Evolutionary conservation across 2,329 filamentous ascomycete genomes (phyloP), one percentile per base, ranked within the genome.

Genomic region (Tolypocladium paradoxum): DNA sequence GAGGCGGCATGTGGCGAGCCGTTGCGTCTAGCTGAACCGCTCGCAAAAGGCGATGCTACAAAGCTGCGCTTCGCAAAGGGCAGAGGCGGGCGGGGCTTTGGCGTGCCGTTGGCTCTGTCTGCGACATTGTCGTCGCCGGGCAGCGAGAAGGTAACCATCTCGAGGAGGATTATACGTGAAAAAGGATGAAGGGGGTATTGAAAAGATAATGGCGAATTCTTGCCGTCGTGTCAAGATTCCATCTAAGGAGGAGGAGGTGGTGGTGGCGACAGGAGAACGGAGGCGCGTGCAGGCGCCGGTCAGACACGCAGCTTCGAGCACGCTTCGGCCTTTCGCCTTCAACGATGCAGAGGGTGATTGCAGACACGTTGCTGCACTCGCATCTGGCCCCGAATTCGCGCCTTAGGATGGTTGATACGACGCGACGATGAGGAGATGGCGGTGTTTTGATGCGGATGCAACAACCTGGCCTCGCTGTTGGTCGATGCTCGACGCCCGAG

Each of bases 11-110:
- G 66, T 16, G 71, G 70, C 12, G 72, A 72, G 45, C 68, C 67
- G 24, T 70, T 57, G 43, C 69, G 69, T 62, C 65, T 71, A 7
- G 59, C 49, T 2, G 59, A 54, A 1, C 56, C 56, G 50, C 54
- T 49, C 51, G 50, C 57, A 49, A 61, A 67, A 12, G 70, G 70
- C n/a, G 71, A 72, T 29, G 68, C 66, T 54, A 66, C 66, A 56
- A 68, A 70, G 56, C 63, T 62, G 59, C 72, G 73, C 62, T 70
- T 74, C 54, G 72, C 70, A 58, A 75, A 75, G 31, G 71, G 70
- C 52, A 75, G 64, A 50, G 66, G 67, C 52, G 72, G 67, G 49
- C 70, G 70, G 53, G 71, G 62, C 50, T 63, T 64, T 40, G 72
- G 71, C 27, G 71, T 73, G 62, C 63, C 62, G 52, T 62, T 65